Conservation (phyloP, 2,329 filamentous ascomycete species). For the Trichoderma lentiforme region DNA sequence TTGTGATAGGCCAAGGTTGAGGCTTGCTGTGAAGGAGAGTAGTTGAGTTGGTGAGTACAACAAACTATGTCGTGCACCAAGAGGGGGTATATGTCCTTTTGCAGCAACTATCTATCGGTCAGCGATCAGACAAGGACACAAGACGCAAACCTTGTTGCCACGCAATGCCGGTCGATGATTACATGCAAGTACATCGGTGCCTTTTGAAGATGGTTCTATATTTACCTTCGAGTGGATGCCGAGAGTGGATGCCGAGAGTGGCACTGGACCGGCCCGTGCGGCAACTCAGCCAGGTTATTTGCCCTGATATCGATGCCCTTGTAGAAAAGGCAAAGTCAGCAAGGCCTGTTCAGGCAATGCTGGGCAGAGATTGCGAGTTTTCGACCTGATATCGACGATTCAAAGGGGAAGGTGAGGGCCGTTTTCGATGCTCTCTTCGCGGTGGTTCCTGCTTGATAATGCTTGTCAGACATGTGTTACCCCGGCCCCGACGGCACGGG, state of each 20-base stretch:
- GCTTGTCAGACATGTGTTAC: conserved; percentile 17
- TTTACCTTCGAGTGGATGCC: conserved; percentile 1
- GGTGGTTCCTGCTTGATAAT: conserved; percentile 14
- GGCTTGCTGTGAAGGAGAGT: conserved; percentile 2
- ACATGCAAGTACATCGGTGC: background rate
- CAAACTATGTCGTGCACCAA: background rate
- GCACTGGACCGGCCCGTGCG: background rate
- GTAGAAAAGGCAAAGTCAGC: background rate
- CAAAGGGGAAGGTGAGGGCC: conserved; percentile 13
- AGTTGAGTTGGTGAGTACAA: background rate
- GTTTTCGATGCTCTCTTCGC: background rate
- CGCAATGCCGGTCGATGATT: background rate
- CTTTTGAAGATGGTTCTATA: background rate
- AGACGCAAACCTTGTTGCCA: background rate
- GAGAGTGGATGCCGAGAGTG: background rate
- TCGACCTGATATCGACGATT: background rate
- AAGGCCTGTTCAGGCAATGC: background rate
- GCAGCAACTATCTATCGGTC: background rate
- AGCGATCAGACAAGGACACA: background rate
- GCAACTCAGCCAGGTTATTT: background rate
- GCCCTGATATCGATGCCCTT: background rate
- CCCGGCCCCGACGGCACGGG: conserved; percentile 18
- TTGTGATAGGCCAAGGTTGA: background rate
- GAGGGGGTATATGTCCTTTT: conserved; percentile 4
- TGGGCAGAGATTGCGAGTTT: conserved; percentile 1